Evolutionary conservation across 768 basidiomycete species (phyloP).

Genomic region (Hericium alpestre): DNA sequence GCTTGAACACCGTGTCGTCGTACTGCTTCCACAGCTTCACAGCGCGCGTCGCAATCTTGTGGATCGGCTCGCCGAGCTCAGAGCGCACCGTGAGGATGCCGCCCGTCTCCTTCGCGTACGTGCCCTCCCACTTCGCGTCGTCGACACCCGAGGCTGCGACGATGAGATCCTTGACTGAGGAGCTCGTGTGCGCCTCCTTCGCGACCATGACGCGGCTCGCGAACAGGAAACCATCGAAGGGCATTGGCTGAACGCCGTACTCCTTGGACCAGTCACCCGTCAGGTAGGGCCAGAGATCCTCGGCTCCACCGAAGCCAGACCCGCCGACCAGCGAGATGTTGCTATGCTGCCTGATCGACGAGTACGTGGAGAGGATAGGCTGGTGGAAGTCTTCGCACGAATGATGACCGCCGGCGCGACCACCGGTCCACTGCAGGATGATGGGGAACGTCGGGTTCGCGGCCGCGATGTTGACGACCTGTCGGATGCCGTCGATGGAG

Average conservation of each 20-base stretch:
- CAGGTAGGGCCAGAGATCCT: slow-evolving; percentile 94
- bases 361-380: slow-evolving; percentile 85
- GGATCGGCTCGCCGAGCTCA: slow-evolving; percentile 96
- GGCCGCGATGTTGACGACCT: slow-evolving; percentile 91
- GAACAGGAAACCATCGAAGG: slow-evolving; percentile 95
- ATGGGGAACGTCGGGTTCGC: slow-evolving; percentile 93
- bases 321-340: slow-evolving; percentile 90
- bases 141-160: slow-evolving; percentile 88
- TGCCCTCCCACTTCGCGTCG: slow-evolving; percentile 87
- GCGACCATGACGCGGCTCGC: slow-evolving; percentile 98
- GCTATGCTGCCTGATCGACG: slow-evolving; percentile 74
- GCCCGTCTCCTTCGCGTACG: slow-evolving; percentile 88
- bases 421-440: slow-evolving; percentile 98
- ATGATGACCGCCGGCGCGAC: slow-evolving; percentile 96
- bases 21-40: slow-evolving; percentile 99
- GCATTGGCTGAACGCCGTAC: slow-evolving; percentile 89
- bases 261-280: slow-evolving; percentile 88
- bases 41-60: slow-evolving; percentile 95
- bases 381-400: slow-evolving; percentile 99
- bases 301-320: slow-evolving; percentile 90
- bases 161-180: slow-evolving; percentile 93
- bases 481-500: slow-evolving; percentile 93
- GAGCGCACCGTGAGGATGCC: slow-evolving; percentile 95
- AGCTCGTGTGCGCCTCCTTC: slow-evolving; percentile 92
- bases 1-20: slow-evolving; percentile 89